Evolutionary conservation across 2,329 filamentous ascomycete species (phyloP).

Genomic region (Mycosphaerella arachidis): DNA sequence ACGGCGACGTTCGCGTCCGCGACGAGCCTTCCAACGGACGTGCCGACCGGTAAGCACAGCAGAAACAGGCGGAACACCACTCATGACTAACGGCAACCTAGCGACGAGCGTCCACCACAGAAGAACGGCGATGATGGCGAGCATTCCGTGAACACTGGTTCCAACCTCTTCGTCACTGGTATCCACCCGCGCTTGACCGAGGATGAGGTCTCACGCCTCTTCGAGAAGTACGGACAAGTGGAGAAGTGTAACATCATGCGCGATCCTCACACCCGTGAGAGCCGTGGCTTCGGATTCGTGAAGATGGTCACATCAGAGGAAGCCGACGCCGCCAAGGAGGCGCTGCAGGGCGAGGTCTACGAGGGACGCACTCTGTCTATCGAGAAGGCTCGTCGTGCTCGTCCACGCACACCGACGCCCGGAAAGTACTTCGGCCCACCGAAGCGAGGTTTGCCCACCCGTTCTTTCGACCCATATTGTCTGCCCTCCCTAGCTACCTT

Average conservation of each 20-base stretch:
- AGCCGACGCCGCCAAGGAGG: constrained; percentile 94
- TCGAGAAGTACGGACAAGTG: constrained; percentile 97
- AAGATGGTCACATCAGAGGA: constrained; percentile 96
- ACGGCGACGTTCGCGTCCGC: constrained; percentile 49
- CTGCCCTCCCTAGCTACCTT: constrained; percentile 8
- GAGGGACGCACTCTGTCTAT: constrained; percentile 96
- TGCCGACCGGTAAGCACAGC: constrained; percentile 45
- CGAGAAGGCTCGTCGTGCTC: constrained; percentile 93
- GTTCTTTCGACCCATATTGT: constrained; percentile 17
- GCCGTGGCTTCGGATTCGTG: constrained; percentile 97
- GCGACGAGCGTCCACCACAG: constrained; percentile 42
- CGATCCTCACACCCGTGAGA: constrained; percentile 97
- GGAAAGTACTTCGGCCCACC: constrained; percentile 99
- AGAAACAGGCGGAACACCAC: constrained; percentile 10
- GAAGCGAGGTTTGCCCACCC: constrained; percentile 57
- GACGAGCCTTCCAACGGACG: constrained; percentile 62
- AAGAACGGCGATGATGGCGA: constrained; percentile 53
- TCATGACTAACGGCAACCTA: constrained; percentile 28
- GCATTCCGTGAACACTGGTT: constrained; percentile 83
- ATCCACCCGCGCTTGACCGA: constrained; percentile 91
- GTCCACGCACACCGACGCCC: constrained; percentile 90
- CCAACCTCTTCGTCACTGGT: constrained; percentile 97
- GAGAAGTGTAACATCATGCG: constrained; percentile 99
- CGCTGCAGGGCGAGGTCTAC: constrained; percentile 88
- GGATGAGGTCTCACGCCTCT: constrained; percentile 85